Evolutionary conservation across 768 basidiomycete genomes (phyloP).

Genomic region (Amanita rimosa): DNA sequence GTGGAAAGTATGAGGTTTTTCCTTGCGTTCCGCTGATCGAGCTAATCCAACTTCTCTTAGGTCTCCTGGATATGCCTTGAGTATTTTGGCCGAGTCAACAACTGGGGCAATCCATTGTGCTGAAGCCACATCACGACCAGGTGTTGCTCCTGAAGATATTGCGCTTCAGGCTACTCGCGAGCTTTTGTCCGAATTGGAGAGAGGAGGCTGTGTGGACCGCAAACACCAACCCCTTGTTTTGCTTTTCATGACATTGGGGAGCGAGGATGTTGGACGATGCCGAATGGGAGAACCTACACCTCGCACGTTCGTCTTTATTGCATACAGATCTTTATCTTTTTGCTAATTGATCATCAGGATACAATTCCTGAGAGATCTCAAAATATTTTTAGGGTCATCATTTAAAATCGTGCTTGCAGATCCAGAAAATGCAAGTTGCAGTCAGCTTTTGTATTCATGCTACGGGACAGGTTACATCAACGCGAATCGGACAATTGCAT

Average conservation of each 20-base stretch:
- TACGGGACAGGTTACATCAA: slow-evolving; percentile 91
- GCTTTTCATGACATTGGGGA: slow-evolving; percentile 90
- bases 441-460: slow-evolving; percentile 75
- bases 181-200: slow-evolving; percentile 66
- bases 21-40: background rate
- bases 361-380: slow-evolving; percentile 81
- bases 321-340: background rate
- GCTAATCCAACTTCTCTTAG: slow-evolving; percentile 24
- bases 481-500: slow-evolving; percentile 68
- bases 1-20: slow-evolving; percentile 68
- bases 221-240: slow-evolving; percentile 82
- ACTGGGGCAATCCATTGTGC: slow-evolving; percentile 82
- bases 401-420: slow-evolving; percentile 80
- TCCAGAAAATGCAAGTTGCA: slow-evolving; percentile 33
- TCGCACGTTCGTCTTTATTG: slow-evolving; percentile 51
- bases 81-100: slow-evolving; percentile 83
- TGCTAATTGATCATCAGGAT: slow-evolving; percentile 38
- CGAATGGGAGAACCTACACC: slow-evolving; percentile 75
- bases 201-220: slow-evolving; percentile 85
- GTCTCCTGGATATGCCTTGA: slow-evolving; percentile 93
- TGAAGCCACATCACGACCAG: slow-evolving; percentile 76
- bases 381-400: slow-evolving; percentile 76
- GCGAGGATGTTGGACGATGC: slow-evolving; percentile 91
- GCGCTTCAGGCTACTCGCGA: slow-evolving; percentile 72
- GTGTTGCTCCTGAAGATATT: slow-evolving; percentile 86